Base-by-base conservation (phyloP, 2,329 filamentous ascomycete species). In the Neobulgaria alba region DNA sequence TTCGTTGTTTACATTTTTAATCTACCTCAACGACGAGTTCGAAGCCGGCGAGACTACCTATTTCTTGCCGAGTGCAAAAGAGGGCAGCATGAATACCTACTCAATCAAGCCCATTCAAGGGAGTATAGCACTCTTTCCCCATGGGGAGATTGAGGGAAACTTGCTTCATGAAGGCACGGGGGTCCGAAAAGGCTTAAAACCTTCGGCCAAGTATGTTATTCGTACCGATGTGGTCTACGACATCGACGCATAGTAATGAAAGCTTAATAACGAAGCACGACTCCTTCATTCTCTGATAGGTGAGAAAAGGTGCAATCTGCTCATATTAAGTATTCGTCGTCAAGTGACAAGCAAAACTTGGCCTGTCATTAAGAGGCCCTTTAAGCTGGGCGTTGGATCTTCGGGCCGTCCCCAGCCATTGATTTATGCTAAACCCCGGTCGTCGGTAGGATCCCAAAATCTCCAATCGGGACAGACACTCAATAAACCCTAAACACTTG, bases 1-100 rank as follows among this genome's bases (percentile, higher is more conserved):
- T 18, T 82, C 77, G 0, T 63, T 84, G 2, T 84, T 81, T 49
- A 84, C 79, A 0, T 83, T 84, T 54, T 59, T 84, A 12, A 68
- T 84, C 2, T 84, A 84, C 49, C 65, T 84, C 2, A 83, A 83
- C 36, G 79, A 84, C 46, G 79, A 85, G 42, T 85, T 85, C 39
- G 74, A 80, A 49, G 79, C 77, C 8, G 80, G 80, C 17, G 79
- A 85, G 58, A 85, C 80, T 0, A 83, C 78, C 0, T 85, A 82
- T 53, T 85, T 85, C 58, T 59, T 83, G 3, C 81, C 81, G 0
- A 77, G 73, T 3, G 66, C 72, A 0, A 66, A 69, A 14, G 80
- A 85, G 47, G 80, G 80, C 1, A 70, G 69, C 0, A 68, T 85
- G 49, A 83, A 85, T 50, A 80, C 80, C 0, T 83, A 84, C 50